Base-by-base conservation (phyloP, 495 filamentous ascomycete genomes). In the Xylaria nigripes region DNA sequence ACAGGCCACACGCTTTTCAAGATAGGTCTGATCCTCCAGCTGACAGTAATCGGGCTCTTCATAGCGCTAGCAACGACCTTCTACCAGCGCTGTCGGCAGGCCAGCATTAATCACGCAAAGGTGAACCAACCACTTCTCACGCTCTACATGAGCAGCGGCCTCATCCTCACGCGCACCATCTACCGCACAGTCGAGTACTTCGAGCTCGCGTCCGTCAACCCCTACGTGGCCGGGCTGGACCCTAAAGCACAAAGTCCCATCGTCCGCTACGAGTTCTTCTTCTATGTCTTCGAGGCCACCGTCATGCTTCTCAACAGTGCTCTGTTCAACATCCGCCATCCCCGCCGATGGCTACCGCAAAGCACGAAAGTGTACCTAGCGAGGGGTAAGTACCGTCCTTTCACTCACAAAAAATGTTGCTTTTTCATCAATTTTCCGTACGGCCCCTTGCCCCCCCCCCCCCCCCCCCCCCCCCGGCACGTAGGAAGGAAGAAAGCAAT, bases 101-200 rank as follows among this genome's bases (percentile, higher is more conserved):
- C 72, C 1, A 74, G 77, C 6, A 71, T 85, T 29, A 55, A 81
- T 30, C 76, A 74, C 50, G 32, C 52, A 42, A 83, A 84, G 30
- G 71, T 91, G 19, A 77, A 76, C 19, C 72, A 72, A 19, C 68
- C 82, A 7, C 70, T 90, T 24, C 58, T 68, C 42, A 82, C 81
- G 9, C 70, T 90, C 25, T 88, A 87, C 51, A 70, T 68, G 55
- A 85, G 81, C 48, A 85, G 73, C 38, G 66, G 70, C 0, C 69
- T 89, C 40, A 81, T 90, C 54, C 71, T 73, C 8, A 68, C 75
- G 12, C 79, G 86, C 29, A 85, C 80, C 13, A 79, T 87, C 61
- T 89, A 78, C 58, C 82, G 86, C 8, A 79, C 81, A 0, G 77
- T 84, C 41, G 84, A 88, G 56, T 85, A 83, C 61, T 80, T 78